Conservation (phyloP, 192 early-diverging fungal species). For the Podila epigama region DNA sequence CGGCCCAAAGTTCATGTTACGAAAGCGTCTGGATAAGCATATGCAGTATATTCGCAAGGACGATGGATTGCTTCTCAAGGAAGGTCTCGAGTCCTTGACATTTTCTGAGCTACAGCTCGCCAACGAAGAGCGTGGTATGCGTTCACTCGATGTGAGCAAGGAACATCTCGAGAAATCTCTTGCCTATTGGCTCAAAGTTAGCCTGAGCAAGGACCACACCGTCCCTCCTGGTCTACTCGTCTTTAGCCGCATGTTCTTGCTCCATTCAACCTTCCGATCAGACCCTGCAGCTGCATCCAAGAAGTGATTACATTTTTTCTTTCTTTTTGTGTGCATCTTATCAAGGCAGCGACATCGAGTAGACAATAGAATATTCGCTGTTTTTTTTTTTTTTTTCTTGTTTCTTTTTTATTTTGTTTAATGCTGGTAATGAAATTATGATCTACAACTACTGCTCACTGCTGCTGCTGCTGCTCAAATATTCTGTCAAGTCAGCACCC, state of each 20-base stretch:
- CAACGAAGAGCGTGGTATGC: constrained; percentile 64
- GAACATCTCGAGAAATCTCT: constrained; percentile 52
- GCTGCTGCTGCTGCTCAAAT: too few species aligned
- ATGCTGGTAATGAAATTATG: too few species aligned
- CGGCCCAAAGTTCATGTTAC: constrained; percentile 56
- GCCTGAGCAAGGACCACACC: constrained; percentile 32
- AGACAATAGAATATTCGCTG: too few species aligned
- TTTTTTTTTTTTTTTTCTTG: too few species aligned
- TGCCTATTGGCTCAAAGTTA: constrained; percentile 55
- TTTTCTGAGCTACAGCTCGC: constrained; percentile 52
- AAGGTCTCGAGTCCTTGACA: constrained; percentile 51
- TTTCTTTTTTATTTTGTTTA: too few species aligned
- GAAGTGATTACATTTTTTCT: too few species aligned
- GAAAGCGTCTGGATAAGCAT: constrained; percentile 49
- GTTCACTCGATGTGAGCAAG: constrained; percentile 49
- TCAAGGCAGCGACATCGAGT: too few species aligned
- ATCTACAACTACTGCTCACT: too few species aligned
- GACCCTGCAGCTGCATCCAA: constrained; percentile 26
- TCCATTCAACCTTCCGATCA: constrained; percentile 57
- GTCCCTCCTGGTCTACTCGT: constrained; percentile 54
- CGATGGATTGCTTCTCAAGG: constrained; percentile 52
- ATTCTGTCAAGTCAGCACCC: too few species aligned
- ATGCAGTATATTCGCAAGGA: constrained; percentile 54
- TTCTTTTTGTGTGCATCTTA: too few species aligned
- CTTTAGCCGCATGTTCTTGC: constrained; percentile 60